Percentiles rank a stretch among this genome's conserved stretches.
phyloP scores from a whole-genome alignment of 352 stramenopile species.

The Phytophthora pinifolia region DNA sequence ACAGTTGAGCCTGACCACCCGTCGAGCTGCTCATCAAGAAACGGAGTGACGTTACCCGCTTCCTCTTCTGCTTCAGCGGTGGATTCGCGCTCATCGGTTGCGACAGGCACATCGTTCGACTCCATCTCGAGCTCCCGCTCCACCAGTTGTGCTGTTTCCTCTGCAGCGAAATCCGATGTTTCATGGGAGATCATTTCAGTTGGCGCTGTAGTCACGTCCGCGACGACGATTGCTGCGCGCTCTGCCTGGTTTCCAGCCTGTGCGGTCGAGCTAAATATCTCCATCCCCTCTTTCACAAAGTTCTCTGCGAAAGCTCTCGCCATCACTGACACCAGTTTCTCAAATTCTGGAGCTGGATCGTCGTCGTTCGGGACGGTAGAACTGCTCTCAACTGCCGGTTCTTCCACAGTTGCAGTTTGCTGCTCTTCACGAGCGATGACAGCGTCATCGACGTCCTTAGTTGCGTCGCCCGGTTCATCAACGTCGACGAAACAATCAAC shows the following conservation, averaged over 20 bases:
- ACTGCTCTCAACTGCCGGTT: neutral
- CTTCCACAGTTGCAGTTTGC: neutral
- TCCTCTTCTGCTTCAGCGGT: too few species aligned
- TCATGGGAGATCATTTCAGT: neutral
- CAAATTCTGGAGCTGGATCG: neutral
- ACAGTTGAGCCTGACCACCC: too few species aligned
- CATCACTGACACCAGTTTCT: neutral
- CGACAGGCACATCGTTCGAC: too few species aligned
- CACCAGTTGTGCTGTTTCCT: neutral
- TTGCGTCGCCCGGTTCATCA: neutral
- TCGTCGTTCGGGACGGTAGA: neutral
- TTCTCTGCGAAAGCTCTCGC: conserved; percentile 13
- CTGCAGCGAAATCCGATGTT: neutral
- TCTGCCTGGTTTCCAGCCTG: conserved; percentile 2
- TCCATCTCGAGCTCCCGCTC: too few species aligned
- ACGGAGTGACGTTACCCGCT: too few species aligned
- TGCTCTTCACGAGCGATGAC: neutral
- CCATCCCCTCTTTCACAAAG: conserved; percentile 22
- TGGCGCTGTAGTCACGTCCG: neutral
- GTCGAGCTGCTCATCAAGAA: too few species aligned
- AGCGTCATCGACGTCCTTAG: neutral
- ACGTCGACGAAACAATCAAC: neutral
- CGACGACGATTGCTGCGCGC: neutral
- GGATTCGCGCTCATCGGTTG: too few species aligned
- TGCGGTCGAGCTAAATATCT: neutral